These are phyloP conservation scores for Allium fistulosum DNA, from an alignment of 106 monocot species.

Conservation along the genomic window DNA sequence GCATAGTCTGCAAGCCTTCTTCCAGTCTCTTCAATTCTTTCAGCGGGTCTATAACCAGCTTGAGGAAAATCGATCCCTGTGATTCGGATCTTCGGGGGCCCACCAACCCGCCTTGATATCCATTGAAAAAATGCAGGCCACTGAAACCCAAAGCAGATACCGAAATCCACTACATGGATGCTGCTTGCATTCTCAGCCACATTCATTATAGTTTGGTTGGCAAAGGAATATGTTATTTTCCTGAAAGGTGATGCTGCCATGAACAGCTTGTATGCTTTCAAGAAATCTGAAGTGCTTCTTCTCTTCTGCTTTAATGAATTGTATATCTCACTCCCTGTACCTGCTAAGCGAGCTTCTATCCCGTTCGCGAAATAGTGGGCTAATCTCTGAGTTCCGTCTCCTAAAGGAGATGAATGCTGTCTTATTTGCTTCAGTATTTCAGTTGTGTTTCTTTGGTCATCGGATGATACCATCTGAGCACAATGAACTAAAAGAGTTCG, in stretches of 20 bases:
- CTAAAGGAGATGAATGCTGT: constrained; percentile 22
- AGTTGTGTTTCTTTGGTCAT: constrained; percentile 18
- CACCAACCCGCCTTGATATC: constrained; percentile 13
- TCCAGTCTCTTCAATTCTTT: constrained; percentile 37
- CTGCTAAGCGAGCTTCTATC: constrained; percentile 36
- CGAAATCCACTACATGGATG: constrained; percentile 36
- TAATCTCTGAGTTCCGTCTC: constrained; percentile 34
- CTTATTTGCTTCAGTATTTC: constrained; percentile 34
- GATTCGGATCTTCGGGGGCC: constrained; percentile 24
- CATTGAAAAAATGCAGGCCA: constrained; percentile 41
- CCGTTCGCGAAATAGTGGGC: constrained; percentile 43
- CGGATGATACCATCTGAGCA: constrained; percentile 23
- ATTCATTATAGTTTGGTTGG: constrained; percentile 24
- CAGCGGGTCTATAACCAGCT: constrained; percentile 30
- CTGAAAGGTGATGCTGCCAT: constrained; percentile 41
- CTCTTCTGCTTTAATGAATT: constrained; percentile 19
- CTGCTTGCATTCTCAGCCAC: constrained; percentile 8
- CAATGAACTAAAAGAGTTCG: constrained; percentile 28
- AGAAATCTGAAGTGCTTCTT: constrained; percentile 11
- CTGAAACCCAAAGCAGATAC: constrained; percentile 38
- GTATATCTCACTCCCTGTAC: constrained; percentile 26
- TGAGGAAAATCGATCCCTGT: constrained; percentile 34
- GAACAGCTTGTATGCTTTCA: constrained; percentile 38
- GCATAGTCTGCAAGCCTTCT: constrained; percentile 30
- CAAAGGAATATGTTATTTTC: constrained; percentile 19